Evolutionary conservation across 495 filamentous ascomycete species (phyloP).

Genomic region (Aspergillus nanangensis): DNA sequence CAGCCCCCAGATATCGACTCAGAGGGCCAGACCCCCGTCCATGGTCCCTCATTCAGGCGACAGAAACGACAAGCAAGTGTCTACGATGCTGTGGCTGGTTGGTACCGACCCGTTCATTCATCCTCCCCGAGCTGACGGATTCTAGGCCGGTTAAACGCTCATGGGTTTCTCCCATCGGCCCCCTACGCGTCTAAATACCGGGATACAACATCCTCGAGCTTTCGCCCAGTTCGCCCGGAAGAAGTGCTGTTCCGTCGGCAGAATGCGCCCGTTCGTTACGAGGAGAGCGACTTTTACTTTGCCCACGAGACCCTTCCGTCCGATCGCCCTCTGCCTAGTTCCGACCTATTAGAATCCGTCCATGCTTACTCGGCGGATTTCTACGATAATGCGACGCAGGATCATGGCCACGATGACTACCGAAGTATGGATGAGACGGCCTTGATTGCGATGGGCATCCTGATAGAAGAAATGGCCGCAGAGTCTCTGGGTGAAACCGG

Average conservation of each 20-base stretch:
- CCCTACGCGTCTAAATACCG: constrained; percentile 38
- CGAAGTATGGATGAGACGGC: constrained; percentile 82
- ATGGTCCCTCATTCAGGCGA: constrained; percentile 9
- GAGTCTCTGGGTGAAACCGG: constrained; percentile 64
- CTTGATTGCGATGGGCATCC: constrained; percentile 71
- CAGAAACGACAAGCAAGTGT: constrained; percentile 47
- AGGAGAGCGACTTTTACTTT: constrained; percentile 70
- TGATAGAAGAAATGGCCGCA: constrained; percentile 71
- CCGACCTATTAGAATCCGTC: constrained; percentile 69
- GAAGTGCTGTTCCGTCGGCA: constrained; percentile 66
- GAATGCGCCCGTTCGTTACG: constrained; percentile 58
- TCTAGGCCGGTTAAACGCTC: constrained; percentile 47
- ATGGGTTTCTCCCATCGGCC: constrained; percentile 35
- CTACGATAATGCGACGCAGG: constrained; percentile 46
- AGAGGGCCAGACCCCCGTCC: background rate
- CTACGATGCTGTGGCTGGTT: constrained; percentile 81
- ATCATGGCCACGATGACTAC: constrained; percentile 43
- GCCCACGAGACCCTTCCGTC: constrained; percentile 50
- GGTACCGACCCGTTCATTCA: constrained; percentile 1
- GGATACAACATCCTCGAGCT: constrained; percentile 49
- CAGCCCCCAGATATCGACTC: constrained; percentile 8
- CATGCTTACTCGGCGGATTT: constrained; percentile 72
- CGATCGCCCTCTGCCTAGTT: constrained; percentile 57
- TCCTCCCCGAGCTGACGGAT: constrained; percentile 2
- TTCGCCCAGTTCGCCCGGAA: constrained; percentile 59